Conservation (phyloP, 805 yeast species). For the Candida pseudoglaebosa region DNA sequence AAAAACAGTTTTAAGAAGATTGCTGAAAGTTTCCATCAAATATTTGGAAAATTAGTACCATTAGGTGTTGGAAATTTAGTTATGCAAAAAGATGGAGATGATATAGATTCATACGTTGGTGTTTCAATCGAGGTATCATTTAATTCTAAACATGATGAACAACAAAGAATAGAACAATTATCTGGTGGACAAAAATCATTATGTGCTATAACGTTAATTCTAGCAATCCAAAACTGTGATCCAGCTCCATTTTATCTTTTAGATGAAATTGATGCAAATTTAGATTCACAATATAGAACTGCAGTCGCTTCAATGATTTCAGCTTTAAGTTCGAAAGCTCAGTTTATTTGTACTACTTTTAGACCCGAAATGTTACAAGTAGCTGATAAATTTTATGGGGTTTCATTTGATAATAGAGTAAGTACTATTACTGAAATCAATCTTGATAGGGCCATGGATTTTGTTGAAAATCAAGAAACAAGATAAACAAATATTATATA, state of each 20-base stretch:
- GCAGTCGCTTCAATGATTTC: conserved; percentile 78
- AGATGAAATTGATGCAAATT: conserved; percentile 95
- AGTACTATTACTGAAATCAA: conserved; percentile 72
- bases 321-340: conserved; percentile 64
- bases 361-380: conserved; percentile 87
- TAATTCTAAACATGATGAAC: conserved; percentile 81
- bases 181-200: conserved; percentile 97
- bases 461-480: conserved; percentile 62
- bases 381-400: conserved; percentile 86
- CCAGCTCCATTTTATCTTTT: conserved; percentile 96
- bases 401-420: conserved; percentile 75
- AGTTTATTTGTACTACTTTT: conserved; percentile 94
- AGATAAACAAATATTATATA: not conserved
- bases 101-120: conserved; percentile 65
- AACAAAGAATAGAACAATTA: conserved; percentile 80
- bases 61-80: conserved; percentile 72
- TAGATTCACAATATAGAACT: conserved; percentile 87
- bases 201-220: conserved; percentile 91
- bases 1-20: conserved; percentile 73
- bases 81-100: conserved; percentile 42
- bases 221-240: conserved; percentile 91
- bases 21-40: conserved; percentile 63
- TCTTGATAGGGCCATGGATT: conserved; percentile 71
- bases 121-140: conserved; percentile 86
- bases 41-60: conserved; percentile 82